These are phyloP conservation scores for Ustilago xerochloae DNA, from an alignment of 1,284 basidiomycete genomes.

Conservation along the genomic window DNA sequence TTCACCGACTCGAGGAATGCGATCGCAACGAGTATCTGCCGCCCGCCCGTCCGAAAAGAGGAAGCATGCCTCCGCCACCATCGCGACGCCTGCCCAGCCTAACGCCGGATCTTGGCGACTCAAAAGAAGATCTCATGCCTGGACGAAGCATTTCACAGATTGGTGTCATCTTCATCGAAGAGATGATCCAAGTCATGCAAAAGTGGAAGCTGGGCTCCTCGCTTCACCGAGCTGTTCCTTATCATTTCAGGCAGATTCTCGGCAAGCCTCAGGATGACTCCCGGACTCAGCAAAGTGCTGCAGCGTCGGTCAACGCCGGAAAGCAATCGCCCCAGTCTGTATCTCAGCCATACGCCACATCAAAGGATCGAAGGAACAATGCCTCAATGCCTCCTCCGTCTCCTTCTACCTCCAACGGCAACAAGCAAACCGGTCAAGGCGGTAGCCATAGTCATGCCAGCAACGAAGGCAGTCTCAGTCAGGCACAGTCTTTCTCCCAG, in stretches of 20 bases:
- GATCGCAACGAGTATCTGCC: constrained; percentile 46
- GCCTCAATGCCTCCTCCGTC: background rate
- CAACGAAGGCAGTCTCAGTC: constrained; percentile 13
- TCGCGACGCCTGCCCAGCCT: constrained; percentile 19
- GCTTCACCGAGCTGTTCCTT: constrained; percentile 27
- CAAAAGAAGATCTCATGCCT: constrained; percentile 3
- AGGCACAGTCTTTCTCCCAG: constrained; percentile 19
- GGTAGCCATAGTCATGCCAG: background rate
- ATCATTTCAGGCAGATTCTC: constrained; percentile 21
- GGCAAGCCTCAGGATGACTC: constrained; percentile 3
- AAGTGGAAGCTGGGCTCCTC: constrained; percentile 46
- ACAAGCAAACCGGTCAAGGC: constrained; percentile 6
- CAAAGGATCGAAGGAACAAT: background rate
- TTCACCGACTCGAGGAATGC: constrained; percentile 35
- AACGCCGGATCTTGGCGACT: constrained; percentile 12
- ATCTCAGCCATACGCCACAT: background rate
- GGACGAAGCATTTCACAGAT: constrained; percentile 47
- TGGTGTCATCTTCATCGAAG: constrained; percentile 43
- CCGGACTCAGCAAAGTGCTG: background rate
- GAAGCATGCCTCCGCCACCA: constrained; percentile 26
- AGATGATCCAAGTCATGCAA: constrained; percentile 47
- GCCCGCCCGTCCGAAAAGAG: constrained; percentile 15
- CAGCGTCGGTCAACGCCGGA: background rate
- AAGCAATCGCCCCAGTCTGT: constrained; percentile 4
- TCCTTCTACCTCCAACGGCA: background rate